Evolutionary conservation across 148 eudicot species (phyloP), one percentile per base, ranked within the genome.

Genomic region (Fagopyrum tataricum): DNA sequence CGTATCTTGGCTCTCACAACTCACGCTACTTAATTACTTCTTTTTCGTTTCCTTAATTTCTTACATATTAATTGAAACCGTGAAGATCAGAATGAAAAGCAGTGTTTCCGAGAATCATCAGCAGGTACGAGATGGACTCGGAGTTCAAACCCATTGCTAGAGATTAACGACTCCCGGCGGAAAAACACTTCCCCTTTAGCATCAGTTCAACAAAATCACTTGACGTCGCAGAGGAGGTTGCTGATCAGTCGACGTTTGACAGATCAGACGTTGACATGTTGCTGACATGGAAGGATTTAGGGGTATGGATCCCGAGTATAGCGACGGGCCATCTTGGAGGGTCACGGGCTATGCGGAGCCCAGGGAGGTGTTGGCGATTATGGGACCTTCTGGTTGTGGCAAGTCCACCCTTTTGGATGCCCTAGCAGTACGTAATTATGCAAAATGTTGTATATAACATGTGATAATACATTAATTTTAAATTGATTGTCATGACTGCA

Each of bases 341-440:
- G 66, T 84, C 1, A 74, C 77, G 0, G 90, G 87, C 0, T 86
- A 67, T 23, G 87, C 81, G 3, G 49, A 78, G 46, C 90, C 87
- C 7, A 82, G 82, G 1, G 75, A 78, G 81, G 84, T 84, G 8
- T 64, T 84, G 75, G 90, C 90, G 70, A 66, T 86, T 44, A 86
- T 86, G 90, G 90, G 90, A 10, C 90, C 90, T 66, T 86, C 87
- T 73, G 89, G 89, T 18, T 84, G 79, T 59, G 89, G 89, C 17
- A 86, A 86, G 76, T 84, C 87, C 0, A 86, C 90, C 3, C 87
- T 86, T 58, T 79, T 86, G 64, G 90, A 86, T 71, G 76, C 86
- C 37, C 76, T 86, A 42, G 84, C 90, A 46, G 90, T n/a, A n/a
- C n/a, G 90, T 82, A 71, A n/a, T n/a, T n/a, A n/a, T n/a, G n/a